Conservation (phyloP, 1,284 basidiomycete genomes). For the Flammula alnicola region DNA sequence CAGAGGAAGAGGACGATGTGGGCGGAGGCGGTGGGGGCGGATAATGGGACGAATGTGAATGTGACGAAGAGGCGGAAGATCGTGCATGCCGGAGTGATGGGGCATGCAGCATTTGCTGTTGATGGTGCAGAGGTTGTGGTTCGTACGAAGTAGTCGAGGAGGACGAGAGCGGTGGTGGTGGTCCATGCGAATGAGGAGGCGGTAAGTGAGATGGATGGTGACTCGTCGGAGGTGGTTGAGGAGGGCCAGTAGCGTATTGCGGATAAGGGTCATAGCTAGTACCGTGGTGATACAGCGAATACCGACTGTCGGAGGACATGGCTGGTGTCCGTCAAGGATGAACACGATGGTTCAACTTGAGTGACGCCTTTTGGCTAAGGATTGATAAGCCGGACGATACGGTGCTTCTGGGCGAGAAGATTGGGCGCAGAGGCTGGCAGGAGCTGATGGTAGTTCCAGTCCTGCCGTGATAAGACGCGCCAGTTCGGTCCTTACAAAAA, state of each 20-base stretch:
- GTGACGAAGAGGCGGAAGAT: constrained; percentile 25
- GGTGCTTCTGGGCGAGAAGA: neutral
- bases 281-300: constrained; percentile 54
- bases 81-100: constrained; percentile 24
- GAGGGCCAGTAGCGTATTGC: constrained; percentile 22
- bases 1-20: constrained; percentile 15
- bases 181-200: constrained; percentile 22
- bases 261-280: constrained; percentile 49
- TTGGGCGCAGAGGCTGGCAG: neutral
- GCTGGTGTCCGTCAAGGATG: constrained; percentile 12
- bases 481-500: constrained; percentile 7
- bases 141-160: constrained; percentile 24
- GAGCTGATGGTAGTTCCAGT: constrained; percentile 2
- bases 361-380: neutral
- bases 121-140: constrained; percentile 24
- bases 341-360: neutral
- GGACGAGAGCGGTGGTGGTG: constrained; percentile 22
- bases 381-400: constrained; percentile 3
- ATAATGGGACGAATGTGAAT: constrained; percentile 23
- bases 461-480: constrained; percentile 12
- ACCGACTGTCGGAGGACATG: constrained; percentile 62
- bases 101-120: constrained; percentile 24
- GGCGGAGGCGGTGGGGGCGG: constrained; percentile 18
- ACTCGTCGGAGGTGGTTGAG: constrained; percentile 16
- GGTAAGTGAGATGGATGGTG: constrained; percentile 21